Conservation (phyloP, 192 early-diverging fungal genomes). For the Coemansia sp. region DNA sequence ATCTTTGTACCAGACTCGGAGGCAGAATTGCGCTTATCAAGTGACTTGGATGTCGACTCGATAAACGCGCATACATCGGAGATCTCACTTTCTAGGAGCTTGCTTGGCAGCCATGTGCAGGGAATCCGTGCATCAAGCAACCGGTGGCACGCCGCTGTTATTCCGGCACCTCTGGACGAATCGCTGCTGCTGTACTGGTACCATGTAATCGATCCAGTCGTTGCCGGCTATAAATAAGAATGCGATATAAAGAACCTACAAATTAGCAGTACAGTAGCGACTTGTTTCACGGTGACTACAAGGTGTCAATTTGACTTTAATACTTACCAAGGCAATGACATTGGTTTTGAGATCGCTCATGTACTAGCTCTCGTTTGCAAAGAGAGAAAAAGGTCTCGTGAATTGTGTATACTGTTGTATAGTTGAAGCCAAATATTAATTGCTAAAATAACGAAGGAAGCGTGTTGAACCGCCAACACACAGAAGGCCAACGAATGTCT, state of each 20-base stretch:
- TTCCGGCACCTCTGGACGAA: background rate
- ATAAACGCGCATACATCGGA: constrained; percentile 7
- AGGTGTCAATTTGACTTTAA: background rate
- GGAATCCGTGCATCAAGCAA: constrained; percentile 40
- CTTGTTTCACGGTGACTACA: background rate
- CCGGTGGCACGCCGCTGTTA: constrained; percentile 30
- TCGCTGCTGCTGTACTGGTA: constrained; percentile 31
- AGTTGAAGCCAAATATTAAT: too few species aligned
- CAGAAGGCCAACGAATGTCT: too few species aligned
- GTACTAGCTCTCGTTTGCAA: background rate
- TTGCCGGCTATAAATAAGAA: constrained; percentile 18
- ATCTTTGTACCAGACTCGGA: background rate
- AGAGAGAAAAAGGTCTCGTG: background rate
- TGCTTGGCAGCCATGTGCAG: constrained; percentile 32
- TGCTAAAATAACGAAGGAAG: too few species aligned
- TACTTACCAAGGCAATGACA: constrained; percentile 49
- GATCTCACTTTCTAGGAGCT: background rate
- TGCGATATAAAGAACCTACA: background rate
- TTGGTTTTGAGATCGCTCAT: constrained; percentile 50
- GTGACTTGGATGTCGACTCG: background rate
- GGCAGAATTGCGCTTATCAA: too few species aligned
- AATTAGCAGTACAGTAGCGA: background rate
- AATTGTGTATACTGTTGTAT: too few species aligned
- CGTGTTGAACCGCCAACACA: too few species aligned
- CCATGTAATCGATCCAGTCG: constrained; percentile 38